These are phyloP conservation scores for Beauveria australis DNA, from an alignment of 2,329 filamentous ascomycete genomes.

Conservation along the genomic window DNA sequence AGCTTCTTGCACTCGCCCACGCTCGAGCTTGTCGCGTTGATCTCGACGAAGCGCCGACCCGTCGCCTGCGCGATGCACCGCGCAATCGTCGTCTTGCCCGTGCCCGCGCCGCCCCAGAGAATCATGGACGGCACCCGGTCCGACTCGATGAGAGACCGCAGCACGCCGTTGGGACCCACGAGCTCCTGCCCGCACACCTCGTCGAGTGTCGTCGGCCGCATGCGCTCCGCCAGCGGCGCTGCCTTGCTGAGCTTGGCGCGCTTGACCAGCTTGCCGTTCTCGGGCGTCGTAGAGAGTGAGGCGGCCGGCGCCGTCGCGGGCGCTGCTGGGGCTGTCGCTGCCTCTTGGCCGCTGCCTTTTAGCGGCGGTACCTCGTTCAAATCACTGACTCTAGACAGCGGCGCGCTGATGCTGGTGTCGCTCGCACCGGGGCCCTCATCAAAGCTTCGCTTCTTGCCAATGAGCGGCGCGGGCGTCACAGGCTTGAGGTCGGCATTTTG, in stretches of 20 bases:
- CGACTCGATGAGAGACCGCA: conserved; percentile 78
- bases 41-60: conserved; percentile 83
- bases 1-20: conserved; percentile 89
- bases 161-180: conserved; percentile 73
- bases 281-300: neutral
- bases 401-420: conserved; percentile 9
- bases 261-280: conserved; percentile 43
- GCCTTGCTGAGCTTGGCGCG: conserved; percentile 61
- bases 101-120: conserved; percentile 76
- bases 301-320: conserved; percentile 10
- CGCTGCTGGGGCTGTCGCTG: neutral
- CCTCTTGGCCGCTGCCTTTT: conserved; percentile 2
- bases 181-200: conserved; percentile 88
- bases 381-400: conserved; percentile 5
- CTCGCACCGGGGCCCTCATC: conserved; percentile 43
- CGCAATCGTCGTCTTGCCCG: conserved; percentile 87
- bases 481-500: conserved; percentile 29
- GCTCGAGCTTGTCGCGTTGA: conserved; percentile 85
- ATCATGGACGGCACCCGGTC: conserved; percentile 91
- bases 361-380: neutral
- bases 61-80: conserved; percentile 78
- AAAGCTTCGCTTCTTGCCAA: conserved; percentile 42
- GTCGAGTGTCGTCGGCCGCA: conserved; percentile 77
- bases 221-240: conserved; percentile 85
- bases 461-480: conserved; percentile 23